Evolutionary conservation across 225 moss, liverwort and hornwort species (phyloP).

Genomic region (Climacium dendroides): DNA sequence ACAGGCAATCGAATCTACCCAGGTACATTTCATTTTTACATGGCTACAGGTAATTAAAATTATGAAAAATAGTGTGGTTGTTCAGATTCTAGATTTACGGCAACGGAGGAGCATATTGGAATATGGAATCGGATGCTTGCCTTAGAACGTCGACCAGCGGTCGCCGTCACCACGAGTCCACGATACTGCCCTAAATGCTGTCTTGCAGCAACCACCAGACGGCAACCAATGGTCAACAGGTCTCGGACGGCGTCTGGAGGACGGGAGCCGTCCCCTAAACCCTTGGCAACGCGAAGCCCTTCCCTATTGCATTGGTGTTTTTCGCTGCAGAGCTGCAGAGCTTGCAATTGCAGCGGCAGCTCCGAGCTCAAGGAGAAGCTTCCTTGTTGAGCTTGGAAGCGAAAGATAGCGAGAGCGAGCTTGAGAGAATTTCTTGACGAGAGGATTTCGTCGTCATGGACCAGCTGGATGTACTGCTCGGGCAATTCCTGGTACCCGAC

Average conservation of each 20-base stretch:
- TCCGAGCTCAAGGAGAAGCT: background rate
- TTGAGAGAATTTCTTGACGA: background rate
- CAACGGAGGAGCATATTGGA: background rate
- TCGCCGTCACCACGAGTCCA: background rate
- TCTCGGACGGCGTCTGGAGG: background rate
- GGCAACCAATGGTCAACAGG: background rate
- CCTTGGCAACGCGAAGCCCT: background rate
- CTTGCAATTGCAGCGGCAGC: slow-evolving; percentile 17
- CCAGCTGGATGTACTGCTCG: slow-evolving; percentile 58
- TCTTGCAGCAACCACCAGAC: background rate
- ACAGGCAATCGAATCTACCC: accelerated
- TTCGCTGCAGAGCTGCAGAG: slow-evolving; percentile 3
- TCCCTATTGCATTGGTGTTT: background rate
- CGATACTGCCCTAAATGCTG: background rate
- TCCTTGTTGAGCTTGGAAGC: background rate
- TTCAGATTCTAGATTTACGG: background rate
- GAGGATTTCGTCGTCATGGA: slow-evolving; percentile 41
- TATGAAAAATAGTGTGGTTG: background rate
- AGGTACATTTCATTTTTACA: background rate
- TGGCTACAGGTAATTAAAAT: background rate
- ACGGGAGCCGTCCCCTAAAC: slow-evolving; percentile 18
- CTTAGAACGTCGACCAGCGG: background rate
- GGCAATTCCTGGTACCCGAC: slow-evolving; percentile 90
- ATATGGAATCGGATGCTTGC: background rate
- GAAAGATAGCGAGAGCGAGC: background rate